A percentile compares a stretch with the other conserved stretches of the same genome.
These are phyloP conservation scores for Sordariomycetes sp. DNA, from an alignment of 2,329 filamentous ascomycete genomes.

Conservation along the genomic window DNA sequence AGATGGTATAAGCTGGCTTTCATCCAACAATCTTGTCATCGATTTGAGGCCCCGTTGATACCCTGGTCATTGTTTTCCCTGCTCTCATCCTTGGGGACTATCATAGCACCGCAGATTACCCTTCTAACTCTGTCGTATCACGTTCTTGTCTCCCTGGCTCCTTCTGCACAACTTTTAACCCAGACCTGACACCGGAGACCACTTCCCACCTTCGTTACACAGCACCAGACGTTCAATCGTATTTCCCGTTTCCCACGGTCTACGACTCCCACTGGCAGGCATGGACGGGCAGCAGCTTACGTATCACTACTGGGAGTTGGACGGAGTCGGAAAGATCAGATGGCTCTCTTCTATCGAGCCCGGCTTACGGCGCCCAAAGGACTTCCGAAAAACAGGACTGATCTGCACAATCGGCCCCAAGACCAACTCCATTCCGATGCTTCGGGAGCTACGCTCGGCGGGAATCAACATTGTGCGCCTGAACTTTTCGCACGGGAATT, in stretches of 20 bases:
- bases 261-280: neutral
- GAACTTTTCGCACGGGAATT: slow-evolving; percentile 59
- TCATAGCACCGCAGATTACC: neutral
- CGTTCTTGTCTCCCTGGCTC: neutral
- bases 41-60: too few species aligned
- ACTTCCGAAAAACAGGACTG: slow-evolving; percentile 94
- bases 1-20: too few species aligned
- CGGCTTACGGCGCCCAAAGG: slow-evolving; percentile 70
- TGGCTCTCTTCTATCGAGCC: slow-evolving; percentile 69
- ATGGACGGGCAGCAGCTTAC: neutral
- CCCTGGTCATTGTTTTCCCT: too few species aligned
- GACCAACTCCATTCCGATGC: slow-evolving; percentile 94
- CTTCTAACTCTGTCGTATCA: neutral
- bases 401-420: slow-evolving; percentile 98
- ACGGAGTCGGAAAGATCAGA: slow-evolving; percentile 26
- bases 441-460: slow-evolving; percentile 79
- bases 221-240: neutral
- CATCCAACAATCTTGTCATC: too few species aligned
- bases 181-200: neutral
- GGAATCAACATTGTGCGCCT: slow-evolving; percentile 98
- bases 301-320: neutral
- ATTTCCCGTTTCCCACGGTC: neutral
- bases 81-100: too few species aligned
- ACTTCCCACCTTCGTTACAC: neutral
- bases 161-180: neutral